Evolutionary conservation across 352 stramenopile genomes (phyloP), one percentile per base, ranked within the genome.

Genomic region (Globisporangium ultimum): DNA sequence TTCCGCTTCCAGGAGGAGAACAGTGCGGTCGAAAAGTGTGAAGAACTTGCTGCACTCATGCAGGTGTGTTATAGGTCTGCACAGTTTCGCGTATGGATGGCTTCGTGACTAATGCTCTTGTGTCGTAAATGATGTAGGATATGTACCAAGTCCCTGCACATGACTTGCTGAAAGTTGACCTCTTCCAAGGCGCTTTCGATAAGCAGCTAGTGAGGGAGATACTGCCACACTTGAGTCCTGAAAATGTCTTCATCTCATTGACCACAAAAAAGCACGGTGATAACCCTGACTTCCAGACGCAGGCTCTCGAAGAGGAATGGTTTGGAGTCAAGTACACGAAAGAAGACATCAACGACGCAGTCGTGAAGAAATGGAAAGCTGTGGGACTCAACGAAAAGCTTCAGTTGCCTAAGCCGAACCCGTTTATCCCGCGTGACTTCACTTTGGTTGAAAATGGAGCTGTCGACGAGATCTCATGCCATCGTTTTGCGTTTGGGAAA

Each of bases 1-100:
- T 92, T 89, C 41, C 77, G 76, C 32, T 92, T 92, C 43, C 75
- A 89, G 51, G 78, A 92, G 70, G 81, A 92, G 43, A 67, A 72
- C 28, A 84, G 78, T 36, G 78, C 76, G 9, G 79, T 89, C 5
- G 80, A 89, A 57, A 68, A 72, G 28, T 89, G 78, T 45, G 80
- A 89, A 61, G 79, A 90, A 54, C 55, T 92, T 42, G 78, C 72
- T n/a, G 70, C 80, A 61, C 70, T 88, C 47, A 92, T 92, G 83
- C 80, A 88, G 71, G 76, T 87, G 45, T 20, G 65, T 28, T 36
- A 38, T 5, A 36, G 20, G 3, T 18, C 18, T 52, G 11, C 9
- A 15, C 2, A 13, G 20, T 34, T 36, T 52, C 18, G 20, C 24
- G n/a, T 52, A 36, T n/a, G 32, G 38, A 42, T 24, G 14, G 34